These are phyloP conservation scores for Cornus kousa DNA, from an alignment of 148 eudicot species.

Conservation along the genomic window DNA sequence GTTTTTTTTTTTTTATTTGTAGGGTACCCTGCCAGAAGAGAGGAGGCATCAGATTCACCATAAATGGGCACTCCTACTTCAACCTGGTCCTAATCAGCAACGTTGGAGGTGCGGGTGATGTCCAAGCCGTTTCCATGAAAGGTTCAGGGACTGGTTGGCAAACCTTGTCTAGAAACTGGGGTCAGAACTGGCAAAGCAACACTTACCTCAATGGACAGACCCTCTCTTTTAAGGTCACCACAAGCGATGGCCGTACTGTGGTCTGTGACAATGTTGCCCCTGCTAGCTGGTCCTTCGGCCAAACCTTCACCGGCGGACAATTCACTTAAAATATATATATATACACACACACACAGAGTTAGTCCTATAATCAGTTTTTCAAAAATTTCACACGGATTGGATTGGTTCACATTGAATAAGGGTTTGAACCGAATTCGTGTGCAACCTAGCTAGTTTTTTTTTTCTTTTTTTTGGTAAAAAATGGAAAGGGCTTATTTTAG, in stretches of 20 bases:
- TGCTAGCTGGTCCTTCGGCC: slow-evolving; percentile 65
- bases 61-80: slow-evolving; percentile 84
- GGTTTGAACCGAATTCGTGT: too few relatives aligned
- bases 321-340: slow-evolving; percentile 22
- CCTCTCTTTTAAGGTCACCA: slow-evolving; percentile 75
- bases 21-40: slow-evolving; percentile 69
- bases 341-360: background rate
- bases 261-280: slow-evolving; percentile 60
- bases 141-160: slow-evolving; percentile 64
- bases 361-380: background rate
- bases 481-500: slow-evolving; percentile 38
- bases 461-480: background rate
- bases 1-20: background rate
- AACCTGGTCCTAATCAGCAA: slow-evolving; percentile 73
- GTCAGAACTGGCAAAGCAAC: slow-evolving; percentile 84
- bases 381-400: too few relatives aligned
- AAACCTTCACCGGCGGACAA: slow-evolving; percentile 59
- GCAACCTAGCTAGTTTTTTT: too few relatives aligned
- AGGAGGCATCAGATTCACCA: slow-evolving; percentile 75
- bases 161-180: slow-evolving; percentile 82
- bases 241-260: slow-evolving; percentile 59
- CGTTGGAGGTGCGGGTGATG: slow-evolving; percentile 85
- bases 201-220: slow-evolving; percentile 49
- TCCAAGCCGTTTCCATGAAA: slow-evolving; percentile 59
- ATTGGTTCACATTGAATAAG: too few relatives aligned